Evolutionary conservation across 768 basidiomycete genomes (phyloP).

Genomic region (Trametes cinnabarina): DNA sequence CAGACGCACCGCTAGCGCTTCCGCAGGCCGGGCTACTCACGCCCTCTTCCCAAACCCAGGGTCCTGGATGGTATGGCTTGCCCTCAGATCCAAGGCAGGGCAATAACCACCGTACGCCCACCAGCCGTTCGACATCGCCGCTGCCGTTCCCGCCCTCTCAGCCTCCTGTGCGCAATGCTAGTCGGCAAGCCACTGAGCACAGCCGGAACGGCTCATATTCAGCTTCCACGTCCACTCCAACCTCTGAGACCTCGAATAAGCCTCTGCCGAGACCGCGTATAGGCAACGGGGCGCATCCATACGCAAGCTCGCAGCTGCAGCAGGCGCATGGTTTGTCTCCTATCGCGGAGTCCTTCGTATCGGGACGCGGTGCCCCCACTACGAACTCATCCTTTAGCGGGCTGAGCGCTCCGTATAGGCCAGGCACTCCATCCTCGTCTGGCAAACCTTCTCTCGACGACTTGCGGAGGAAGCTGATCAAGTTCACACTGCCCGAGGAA

Average conservation of each 20-base stretch:
- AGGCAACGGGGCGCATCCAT: constrained; percentile 52
- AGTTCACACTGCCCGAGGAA: constrained; percentile 84
- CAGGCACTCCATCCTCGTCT: constrained; percentile 15
- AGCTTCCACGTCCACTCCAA: constrained; percentile 43
- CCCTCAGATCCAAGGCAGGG: constrained; percentile 59
- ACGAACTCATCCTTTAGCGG: constrained; percentile 50
- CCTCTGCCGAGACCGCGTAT: constrained; percentile 44
- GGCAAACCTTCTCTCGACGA: constrained; percentile 65
- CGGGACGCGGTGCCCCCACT: constrained; percentile 29
- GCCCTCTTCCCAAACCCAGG: constrained; percentile 24
- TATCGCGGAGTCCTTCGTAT: constrained; percentile 62
- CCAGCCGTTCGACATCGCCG: constrained; percentile 33
- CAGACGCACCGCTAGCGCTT: constrained; percentile 42
- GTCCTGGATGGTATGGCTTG: constrained; percentile 34
- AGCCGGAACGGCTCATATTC: constrained; percentile 51
- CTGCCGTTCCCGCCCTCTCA: constrained; percentile 37
- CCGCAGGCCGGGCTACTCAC: constrained; percentile 31
- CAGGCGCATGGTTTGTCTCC: constrained; percentile 54
- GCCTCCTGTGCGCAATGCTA: constrained; percentile 13
- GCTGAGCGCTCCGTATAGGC: constrained; percentile 40
- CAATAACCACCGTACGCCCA: constrained; percentile 37
- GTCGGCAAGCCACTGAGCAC: constrained; percentile 34
- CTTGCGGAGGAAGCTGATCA: constrained; percentile 79
- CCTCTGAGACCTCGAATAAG: constrained; percentile 41
- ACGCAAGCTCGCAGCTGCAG: constrained; percentile 49